These are phyloP conservation scores for Penicillium odoratum DNA, from an alignment of 495 filamentous ascomycete species.

Conservation along the genomic window DNA sequence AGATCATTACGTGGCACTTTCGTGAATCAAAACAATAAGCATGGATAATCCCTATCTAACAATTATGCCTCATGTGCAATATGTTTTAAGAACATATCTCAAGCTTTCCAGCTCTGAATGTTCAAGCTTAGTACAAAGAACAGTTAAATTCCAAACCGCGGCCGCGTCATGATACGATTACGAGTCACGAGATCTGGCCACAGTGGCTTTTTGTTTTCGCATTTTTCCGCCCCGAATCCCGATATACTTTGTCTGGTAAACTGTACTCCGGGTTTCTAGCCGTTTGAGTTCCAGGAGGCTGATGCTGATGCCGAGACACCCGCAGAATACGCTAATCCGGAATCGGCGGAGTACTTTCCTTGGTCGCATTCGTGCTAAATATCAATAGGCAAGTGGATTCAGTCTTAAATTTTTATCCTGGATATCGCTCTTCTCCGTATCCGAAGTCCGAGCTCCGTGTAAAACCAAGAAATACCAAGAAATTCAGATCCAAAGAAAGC, in stretches of 20 bases:
- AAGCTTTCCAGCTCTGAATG: constrained; percentile 15
- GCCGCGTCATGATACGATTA: constrained; percentile 30
- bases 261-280: neutral
- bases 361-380: constrained; percentile 18
- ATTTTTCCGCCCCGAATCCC: constrained; percentile 10
- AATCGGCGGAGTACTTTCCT: constrained; percentile 12
- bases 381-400: constrained; percentile 18
- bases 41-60: too few species aligned
- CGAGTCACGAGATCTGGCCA: constrained; percentile 28
- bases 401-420: neutral
- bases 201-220: constrained; percentile 20
- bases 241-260: neutral
- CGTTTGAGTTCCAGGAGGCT: constrained; percentile 14
- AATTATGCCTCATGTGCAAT: neutral
- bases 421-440: constrained; percentile 12
- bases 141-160: constrained; percentile 22
- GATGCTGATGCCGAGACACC: constrained; percentile 15
- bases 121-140: neutral
- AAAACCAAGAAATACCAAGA: neutral
- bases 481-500: neutral
- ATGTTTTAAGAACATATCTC: neutral
- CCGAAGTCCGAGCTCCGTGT: constrained; percentile 11
- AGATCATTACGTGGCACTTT: too few species aligned
- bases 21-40: too few species aligned
- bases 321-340: neutral